Conservation (phyloP, 2,329 filamentous ascomycete genomes). For the Lachnellula occidentalis region DNA sequence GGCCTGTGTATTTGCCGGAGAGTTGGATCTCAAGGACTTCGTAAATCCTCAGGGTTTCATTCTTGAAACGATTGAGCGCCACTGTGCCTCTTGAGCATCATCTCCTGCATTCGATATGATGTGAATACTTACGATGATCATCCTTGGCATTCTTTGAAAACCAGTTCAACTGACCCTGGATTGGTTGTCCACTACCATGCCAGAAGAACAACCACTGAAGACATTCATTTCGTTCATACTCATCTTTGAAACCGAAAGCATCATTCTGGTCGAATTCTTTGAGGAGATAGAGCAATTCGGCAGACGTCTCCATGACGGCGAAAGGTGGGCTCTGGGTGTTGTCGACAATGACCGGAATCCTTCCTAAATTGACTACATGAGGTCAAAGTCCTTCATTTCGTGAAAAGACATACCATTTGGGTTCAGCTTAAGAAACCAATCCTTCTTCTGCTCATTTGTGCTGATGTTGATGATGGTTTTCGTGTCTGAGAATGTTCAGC, state of each 20-base stretch:
- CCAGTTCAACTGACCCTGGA: constrained; percentile 7
- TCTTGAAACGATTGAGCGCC: constrained; percentile 46
- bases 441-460: constrained; percentile 51
- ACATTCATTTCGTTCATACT: constrained; percentile 42
- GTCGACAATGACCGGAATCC: constrained; percentile 47
- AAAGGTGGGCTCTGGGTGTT: constrained; percentile 44
- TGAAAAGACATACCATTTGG: constrained; percentile 35
- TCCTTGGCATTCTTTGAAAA: constrained; percentile 6
- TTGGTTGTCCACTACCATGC: constrained; percentile 34
- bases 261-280: constrained; percentile 44
- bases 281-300: constrained; percentile 47
- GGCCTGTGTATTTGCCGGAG: constrained; percentile 44
- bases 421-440: constrained; percentile 46
- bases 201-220: constrained; percentile 53
- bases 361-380: constrained; percentile 24
- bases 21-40: constrained; percentile 51
- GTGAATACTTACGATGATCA: not conserved
- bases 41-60: constrained; percentile 46
- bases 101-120: not conserved
- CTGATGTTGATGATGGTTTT: constrained; percentile 10
- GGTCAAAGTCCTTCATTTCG: not conserved
- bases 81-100: constrained; percentile 19
- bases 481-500: constrained; percentile 32
- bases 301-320: constrained; percentile 47
- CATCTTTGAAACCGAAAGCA: constrained; percentile 46